Evolutionary conservation across 2,329 filamentous ascomycete species (phyloP), one percentile per base, ranked within the genome.

Genomic region (Didymella exigua): DNA sequence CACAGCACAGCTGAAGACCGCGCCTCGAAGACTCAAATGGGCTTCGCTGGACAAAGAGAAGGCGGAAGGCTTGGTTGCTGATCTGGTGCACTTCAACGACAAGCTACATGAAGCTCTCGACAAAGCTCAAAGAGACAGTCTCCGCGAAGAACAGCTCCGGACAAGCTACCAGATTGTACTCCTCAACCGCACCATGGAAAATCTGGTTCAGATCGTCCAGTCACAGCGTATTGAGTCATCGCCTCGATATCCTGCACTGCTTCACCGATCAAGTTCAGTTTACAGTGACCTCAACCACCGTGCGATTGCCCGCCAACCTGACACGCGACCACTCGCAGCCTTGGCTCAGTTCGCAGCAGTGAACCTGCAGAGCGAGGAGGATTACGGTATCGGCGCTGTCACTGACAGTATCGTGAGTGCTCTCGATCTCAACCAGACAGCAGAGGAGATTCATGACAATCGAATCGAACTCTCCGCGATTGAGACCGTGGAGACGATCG

Each of bases 151-250:
- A 56, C 73, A 75, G 31, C 67, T 57, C 1, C 66, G 70, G 13
- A 74, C 73, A 1, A 63, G 75, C 23, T 72, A 73, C 43, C 70
- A 75, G 40, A 74, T 76, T 27, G 65, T 77, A 34, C 65, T 75
- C 38, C 59, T 76, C 6, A 75, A 76, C 49, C 61, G 61, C 49
- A 71, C 61, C 21, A 62, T 77, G 30, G 66, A 71, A 40, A 63
- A 73, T n/a, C 60, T 76, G 18, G 62, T 71, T 2, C 65, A 75
- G 53, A 70, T 77, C 26, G 68, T 73, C 54, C 54, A 66, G 26
- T 69, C 72, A 0, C 59, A 63, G 21, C 51, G 52, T 3, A 37
- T 61, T 5, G 5, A 26, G 3, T 47, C 49, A 30, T 46, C 53
- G 5, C 21, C 27, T 11, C 10, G 24, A n/a, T 23, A 26, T 9